Evolutionary conservation across 371 early-diverging fungal genomes (phyloP).

Genomic region (Coemansia sp.): DNA sequence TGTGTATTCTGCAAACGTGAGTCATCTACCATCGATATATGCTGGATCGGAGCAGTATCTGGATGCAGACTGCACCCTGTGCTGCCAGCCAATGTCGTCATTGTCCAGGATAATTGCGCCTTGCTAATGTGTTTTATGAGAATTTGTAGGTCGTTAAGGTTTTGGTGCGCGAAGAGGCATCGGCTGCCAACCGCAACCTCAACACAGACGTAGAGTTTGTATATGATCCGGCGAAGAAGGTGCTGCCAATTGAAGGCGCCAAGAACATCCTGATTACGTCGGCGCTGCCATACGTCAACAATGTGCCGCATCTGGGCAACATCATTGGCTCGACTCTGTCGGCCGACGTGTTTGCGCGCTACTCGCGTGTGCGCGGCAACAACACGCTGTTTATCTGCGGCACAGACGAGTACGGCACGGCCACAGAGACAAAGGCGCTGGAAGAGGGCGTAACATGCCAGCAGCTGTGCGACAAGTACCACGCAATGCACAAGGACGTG

Average conservation of each 20-base stretch:
- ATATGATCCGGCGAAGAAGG: conserved; percentile 27
- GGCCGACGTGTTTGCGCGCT: conserved; percentile 98
- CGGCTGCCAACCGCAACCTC: conserved; percentile 48
- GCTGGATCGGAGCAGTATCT: not conserved
- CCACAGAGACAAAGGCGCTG: conserved; percentile 99
- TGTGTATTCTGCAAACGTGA: conserved; percentile 37
- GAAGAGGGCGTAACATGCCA: conserved; percentile 88
- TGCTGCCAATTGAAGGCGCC: conserved; percentile 65
- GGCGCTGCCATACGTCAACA: conserved; percentile 99
- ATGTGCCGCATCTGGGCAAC: conserved; percentile 99
- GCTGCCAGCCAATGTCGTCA: conserved; percentile 5
- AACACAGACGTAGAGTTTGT: conserved; percentile 18
- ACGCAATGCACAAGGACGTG: conserved; percentile 82
- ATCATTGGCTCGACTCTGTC: conserved; percentile 98
- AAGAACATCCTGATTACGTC: conserved; percentile 95
- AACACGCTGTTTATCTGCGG: conserved; percentile 97
- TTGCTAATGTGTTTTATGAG: not conserved
- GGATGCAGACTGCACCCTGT: not conserved
- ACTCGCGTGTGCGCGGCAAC: conserved; percentile 86
- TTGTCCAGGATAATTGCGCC: not conserved
- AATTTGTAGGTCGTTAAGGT: conserved; percentile 37
- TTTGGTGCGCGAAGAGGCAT: conserved; percentile 46
- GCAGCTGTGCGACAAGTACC: conserved; percentile 97
- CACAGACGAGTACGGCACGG: conserved; percentile 99
- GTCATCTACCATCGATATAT: conserved; percentile 14